Evolutionary conservation across 2,329 filamentous ascomycete species (phyloP), one percentile per base, ranked within the genome.

Genomic region (Samsoniella hepiali): DNA sequence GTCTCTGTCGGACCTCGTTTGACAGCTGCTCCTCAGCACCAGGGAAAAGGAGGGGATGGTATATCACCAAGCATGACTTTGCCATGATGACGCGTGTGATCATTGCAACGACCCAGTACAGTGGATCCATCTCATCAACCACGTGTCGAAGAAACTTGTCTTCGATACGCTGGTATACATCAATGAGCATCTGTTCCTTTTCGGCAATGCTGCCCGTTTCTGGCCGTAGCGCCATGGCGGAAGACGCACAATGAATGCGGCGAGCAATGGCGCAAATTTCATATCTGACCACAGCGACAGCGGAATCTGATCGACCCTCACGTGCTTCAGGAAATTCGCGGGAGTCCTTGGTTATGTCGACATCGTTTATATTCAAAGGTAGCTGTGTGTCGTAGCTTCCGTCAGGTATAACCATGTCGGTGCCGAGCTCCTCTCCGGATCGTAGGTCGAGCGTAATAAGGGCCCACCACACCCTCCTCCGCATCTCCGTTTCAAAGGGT

Each of bases 1-100:
- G 79, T 63, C 87, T 87, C 65, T 91, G 84, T 63, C 86, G 85
- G 9, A 85, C 84, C 55, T 88, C 87, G 57, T 84, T 81, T 0
- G 85, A 83, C 8, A 90, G 78, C 32, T 79, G 81, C 9, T 79
- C 74, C n/a, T 80, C 81, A 10, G 82, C 80, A 32, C 86, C 83
- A 40, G 82, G 81, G 58, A 87, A 84, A 38, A 90, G 85, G 69
- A 89, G 82, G 0, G 90, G 90, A 68, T 94, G 88, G 69, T 94
- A 90, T 2, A 91, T 83, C 65, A 93, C 83, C 42, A 95, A 81
- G 77, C 88, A 91, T 79, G 93, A 86, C 75, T 93, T 94, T 59
- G 88, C 87, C 76, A 93, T 84, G 66, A 93, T 86, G 38, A 94
- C 79, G 10, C 89, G 84, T 3, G 86, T 83, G 31, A 91, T 81